Percentiles rank a stretch among this genome's conserved stretches.
phyloP scores from a whole-genome alignment of 805 yeast species.

The Saccharomycopsis sp. region DNA sequence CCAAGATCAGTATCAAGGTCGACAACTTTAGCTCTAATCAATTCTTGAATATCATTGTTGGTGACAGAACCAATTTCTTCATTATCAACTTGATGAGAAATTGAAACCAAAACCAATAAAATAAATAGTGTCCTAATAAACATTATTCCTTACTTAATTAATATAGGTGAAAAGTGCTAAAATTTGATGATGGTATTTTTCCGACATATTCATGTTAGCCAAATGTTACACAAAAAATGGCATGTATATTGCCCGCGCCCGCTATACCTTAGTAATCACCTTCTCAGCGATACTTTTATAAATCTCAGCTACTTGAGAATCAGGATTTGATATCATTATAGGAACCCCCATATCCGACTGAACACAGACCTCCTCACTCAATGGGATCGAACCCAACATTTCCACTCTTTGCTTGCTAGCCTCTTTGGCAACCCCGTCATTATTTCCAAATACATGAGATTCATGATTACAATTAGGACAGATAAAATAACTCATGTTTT shows the following conservation, averaged over 20 bases:
- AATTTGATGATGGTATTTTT: no score
- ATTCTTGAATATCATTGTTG: background rate
- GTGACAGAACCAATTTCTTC: no score
- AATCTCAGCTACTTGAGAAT: slow-evolving; percentile 32
- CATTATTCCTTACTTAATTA: no score
- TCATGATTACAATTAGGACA: slow-evolving; percentile 75
- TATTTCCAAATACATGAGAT: slow-evolving; percentile 61
- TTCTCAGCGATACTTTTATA: slow-evolving; percentile 44
- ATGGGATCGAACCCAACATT: slow-evolving; percentile 61
- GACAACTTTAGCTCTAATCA: background rate
- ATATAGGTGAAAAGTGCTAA: no score
- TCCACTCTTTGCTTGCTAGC: slow-evolving; percentile 41
- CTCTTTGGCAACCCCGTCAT: slow-evolving; percentile 45
- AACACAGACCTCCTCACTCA: slow-evolving; percentile 50
- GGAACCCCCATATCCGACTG: slow-evolving; percentile 65
- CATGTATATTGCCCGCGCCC: slow-evolving; percentile 1
- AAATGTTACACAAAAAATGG: background rate
- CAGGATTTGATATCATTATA: slow-evolving; percentile 39
- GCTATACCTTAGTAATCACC: slow-evolving; percentile 25
- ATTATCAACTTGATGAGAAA: no score
- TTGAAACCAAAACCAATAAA: no score
- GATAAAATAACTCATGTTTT: slow-evolving; percentile 71
- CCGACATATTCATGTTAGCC: background rate
- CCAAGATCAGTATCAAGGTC: background rate
- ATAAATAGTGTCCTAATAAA: no score